Conservation (phyloP, 176 grass and related monocot species). For the Luzula sylvatica region DNA sequence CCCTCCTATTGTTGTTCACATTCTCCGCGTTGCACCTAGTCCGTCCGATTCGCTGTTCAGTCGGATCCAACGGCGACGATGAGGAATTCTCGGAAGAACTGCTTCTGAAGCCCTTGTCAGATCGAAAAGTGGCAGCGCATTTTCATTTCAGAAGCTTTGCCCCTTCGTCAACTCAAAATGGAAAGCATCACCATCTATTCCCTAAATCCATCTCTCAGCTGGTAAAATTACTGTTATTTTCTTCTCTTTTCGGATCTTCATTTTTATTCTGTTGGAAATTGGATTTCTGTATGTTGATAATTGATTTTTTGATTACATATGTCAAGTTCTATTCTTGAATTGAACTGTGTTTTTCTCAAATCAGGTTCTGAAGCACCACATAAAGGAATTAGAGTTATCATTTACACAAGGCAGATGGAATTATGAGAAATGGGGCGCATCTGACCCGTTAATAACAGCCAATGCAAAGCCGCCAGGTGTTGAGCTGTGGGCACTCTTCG, state of each 20-base stretch:
- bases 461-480: conserved; percentile 93
- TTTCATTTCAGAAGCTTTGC: conserved; percentile 75
- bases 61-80: neutral
- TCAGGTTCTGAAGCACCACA: conserved; percentile 72
- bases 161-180: conserved; percentile 25
- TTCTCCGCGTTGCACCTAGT: neutral
- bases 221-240: too few species aligned
- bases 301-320: conserved; percentile 1
- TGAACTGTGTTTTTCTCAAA: conserved; percentile 22
- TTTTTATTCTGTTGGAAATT: neutral
- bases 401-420: conserved; percentile 98
- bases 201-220: conserved; percentile 88
- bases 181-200: conserved; percentile 63
- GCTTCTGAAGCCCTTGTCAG: conserved; percentile 71
- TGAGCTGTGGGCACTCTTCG: conserved; percentile 79
- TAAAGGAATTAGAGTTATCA: conserved; percentile 84
- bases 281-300: too few species aligned
- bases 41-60: neutral
- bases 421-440: conserved; percentile 88
- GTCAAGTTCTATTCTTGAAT: conserved; percentile 12
- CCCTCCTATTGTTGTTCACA: conserved; percentile 6
- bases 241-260: conserved; percentile 1
- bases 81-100: conserved; percentile 82
- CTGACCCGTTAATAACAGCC: conserved; percentile 68
- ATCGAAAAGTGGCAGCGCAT: conserved; percentile 69